phyloP scores from a whole-genome alignment of 2,329 filamentous ascomycete genomes.

The Epichloe sibirici region DNA sequence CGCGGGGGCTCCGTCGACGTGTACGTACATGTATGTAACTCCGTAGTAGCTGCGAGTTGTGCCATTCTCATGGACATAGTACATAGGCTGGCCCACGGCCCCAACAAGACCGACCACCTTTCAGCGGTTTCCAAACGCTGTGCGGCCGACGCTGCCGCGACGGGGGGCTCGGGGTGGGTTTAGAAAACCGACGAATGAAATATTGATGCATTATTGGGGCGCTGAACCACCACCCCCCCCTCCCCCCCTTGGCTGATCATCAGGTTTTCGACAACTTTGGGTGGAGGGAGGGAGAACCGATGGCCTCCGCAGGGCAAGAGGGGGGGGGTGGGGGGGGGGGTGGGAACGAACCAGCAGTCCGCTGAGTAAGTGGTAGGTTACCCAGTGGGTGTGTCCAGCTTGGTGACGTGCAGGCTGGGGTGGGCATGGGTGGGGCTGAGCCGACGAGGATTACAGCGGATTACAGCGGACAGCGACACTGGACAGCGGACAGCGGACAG shows the following conservation, averaged over 20 bases:
- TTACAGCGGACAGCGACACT: no score
- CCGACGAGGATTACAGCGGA: neutral
- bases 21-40: no score
- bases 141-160: slow-evolving; percentile 1
- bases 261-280: slow-evolving; percentile 6
- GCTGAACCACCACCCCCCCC: slow-evolving; percentile 3
- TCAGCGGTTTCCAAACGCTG: slow-evolving; percentile 12
- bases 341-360: neutral
- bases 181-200: neutral
- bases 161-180: slow-evolving; percentile 2
- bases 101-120: slow-evolving; percentile 1
- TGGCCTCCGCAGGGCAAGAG: neutral
- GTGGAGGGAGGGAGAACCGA: neutral
- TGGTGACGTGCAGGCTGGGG: neutral
- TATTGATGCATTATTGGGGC: slow-evolving; percentile 6
- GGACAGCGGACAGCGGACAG: no score
- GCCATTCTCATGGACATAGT: no score
- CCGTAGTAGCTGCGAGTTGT: no score
- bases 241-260: slow-evolving; percentile 8
- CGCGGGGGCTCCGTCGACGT: no score
- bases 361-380: no score
- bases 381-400: neutral
- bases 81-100: neutral
- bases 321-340: neutral
- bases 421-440: neutral